Evolutionary conservation across 768 basidiomycete genomes (phyloP), one percentile per base, ranked within the genome.

Genomic region (Termitomyces sp.): DNA sequence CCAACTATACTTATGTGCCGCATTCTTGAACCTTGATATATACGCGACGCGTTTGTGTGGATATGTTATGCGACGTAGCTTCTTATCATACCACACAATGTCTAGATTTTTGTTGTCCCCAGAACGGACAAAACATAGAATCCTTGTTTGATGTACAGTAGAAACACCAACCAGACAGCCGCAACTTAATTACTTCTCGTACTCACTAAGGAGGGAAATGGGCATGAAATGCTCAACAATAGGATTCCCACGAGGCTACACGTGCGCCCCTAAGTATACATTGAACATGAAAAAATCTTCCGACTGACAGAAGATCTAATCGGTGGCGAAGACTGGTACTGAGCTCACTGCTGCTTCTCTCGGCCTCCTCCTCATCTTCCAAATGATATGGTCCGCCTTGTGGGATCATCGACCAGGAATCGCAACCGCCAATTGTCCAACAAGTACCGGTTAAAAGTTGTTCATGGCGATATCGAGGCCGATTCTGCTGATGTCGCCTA

Each of bases 311-410:
- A 57, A 42, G 45, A 48, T 53, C 55, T 33, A 43, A 43, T 43
- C 58, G 48, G 53, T 49, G 33, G 53, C 58, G n/a, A 53, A 42
- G 49, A 51, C 44, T 44, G 43, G 43, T 56, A 43, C 34, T 43
- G 39, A 49, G 55, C 46, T 53, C 55, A 44, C 40, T 57, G 55
- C 46, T 34, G 44, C 20, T 56, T 33, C 18, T 40, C 55, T 57
- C 36, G 52, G 65, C 67, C 55, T 65, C 64, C 55, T 65, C 64
- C 65, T 68, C 70, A 68, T 67, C 72, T 77, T 68, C 71, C 85
- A 83, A 86, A 89, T 90, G 87, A 86, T 73, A 91, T 91, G 89
- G 88, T 88, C 82, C 88, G 89, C 68, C 83, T 83, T 75, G 74
- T 86, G 77, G 86, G 83, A 74, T 82, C 87, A 66, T 88, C 89